These are phyloP conservation scores for Hirsutella rhossiliensis DNA, from an alignment of 2,329 filamentous ascomycete genomes.

Conservation along the genomic window DNA sequence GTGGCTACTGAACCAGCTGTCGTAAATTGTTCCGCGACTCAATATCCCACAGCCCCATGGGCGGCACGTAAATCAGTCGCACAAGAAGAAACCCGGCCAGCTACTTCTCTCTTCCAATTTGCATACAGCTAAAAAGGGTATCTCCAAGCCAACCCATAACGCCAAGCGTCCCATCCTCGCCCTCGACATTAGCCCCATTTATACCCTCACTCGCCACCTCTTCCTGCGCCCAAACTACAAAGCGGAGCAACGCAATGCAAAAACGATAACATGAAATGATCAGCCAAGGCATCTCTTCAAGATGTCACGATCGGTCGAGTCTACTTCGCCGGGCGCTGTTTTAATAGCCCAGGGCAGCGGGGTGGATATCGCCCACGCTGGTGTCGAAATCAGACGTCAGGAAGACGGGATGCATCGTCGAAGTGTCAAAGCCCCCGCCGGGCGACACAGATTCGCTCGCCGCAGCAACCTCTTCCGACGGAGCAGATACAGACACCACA, in stretches of 20 bases:
- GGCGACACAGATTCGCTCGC: neutral
- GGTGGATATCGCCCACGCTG: neutral
- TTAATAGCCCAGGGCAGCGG: neutral
- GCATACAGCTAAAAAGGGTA: neutral
- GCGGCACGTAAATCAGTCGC: neutral
- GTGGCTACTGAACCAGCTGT: neutral
- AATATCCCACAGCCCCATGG: neutral
- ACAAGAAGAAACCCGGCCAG: neutral
- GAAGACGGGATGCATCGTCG: neutral
- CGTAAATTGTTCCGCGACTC: no score
- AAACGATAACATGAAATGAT: no score
- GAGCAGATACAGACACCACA: no score
- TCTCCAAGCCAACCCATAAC: neutral
- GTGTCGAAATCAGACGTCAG: neutral
- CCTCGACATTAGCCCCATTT: no score
- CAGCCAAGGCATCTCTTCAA: no score
- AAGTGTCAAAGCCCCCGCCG: neutral
- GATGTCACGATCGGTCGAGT: no score
- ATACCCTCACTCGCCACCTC: no score
- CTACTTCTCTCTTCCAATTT: neutral
- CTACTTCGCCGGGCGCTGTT: no score
- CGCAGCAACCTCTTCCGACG: neutral
- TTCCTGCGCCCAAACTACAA: no score
- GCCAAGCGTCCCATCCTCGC: no score
- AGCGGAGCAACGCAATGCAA: no score